Percentiles rank a stretch among this genome's conserved stretches.
phyloP scores from a whole-genome alignment of 495 filamentous ascomycete species.

The Endocarpon pusillum region DNA sequence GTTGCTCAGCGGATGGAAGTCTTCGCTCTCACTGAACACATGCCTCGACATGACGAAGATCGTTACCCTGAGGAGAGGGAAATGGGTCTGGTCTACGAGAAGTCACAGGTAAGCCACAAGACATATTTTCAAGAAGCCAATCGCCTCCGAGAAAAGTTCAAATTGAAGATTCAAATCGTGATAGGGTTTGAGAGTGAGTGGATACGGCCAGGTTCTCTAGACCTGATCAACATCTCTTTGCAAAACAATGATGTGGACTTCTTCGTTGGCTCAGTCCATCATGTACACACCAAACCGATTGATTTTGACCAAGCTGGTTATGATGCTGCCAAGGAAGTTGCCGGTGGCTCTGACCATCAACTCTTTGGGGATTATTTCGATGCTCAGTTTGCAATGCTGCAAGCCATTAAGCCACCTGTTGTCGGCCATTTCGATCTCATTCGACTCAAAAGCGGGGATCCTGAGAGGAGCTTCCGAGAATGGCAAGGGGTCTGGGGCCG shows the following conservation, averaged over 20 bases:
- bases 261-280: conserved; percentile 83
- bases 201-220: conserved; percentile 51
- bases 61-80: conserved; percentile 95
- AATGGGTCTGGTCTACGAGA: no score
- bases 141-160: conserved; percentile 54
- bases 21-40: conserved; percentile 92
- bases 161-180: conserved; percentile 54
- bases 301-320: conserved; percentile 66
- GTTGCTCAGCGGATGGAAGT: conserved; percentile 61
- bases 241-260: conserved; percentile 53
- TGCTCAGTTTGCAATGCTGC: conserved; percentile 65
- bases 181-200: conserved; percentile 90
- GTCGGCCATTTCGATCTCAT: conserved; percentile 94
- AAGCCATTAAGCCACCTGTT: conserved; percentile 51
- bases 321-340: conserved; percentile 34
- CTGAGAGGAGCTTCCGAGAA: conserved; percentile 34
- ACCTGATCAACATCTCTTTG: conserved; percentile 40
- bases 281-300: conserved; percentile 71
- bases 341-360: conserved; percentile 48
- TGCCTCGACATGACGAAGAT: conserved; percentile 62
- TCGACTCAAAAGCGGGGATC: conserved; percentile 54
- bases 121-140: conserved; percentile 54
- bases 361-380: conserved; percentile 77
- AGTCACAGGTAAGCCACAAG: conserved; percentile 43
- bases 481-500: conserved; percentile 52